These are phyloP conservation scores for Coemansia sp. DNA, from an alignment of 192 early-diverging fungal genomes.

Conservation along the genomic window DNA sequence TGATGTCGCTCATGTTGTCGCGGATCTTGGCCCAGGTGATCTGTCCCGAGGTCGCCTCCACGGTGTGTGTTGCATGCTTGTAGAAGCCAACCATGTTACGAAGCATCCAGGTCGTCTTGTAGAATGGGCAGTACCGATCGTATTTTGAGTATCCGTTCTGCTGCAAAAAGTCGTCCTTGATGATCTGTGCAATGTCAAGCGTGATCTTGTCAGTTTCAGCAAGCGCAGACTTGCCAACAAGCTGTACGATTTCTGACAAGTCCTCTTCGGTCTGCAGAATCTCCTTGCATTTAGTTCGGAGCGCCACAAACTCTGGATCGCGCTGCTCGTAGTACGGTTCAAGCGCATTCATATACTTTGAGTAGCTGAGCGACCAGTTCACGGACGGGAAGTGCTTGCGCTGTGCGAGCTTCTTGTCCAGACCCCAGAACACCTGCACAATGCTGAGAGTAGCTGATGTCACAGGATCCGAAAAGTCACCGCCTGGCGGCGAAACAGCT, in stretches of 20 bases:
- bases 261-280: conserved; percentile 99
- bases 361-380: conserved; percentile 98
- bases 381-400: conserved; percentile 99
- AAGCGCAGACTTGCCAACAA: conserved; percentile 93
- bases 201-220: conserved; percentile 99
- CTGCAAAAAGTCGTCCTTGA: conserved; percentile 99
- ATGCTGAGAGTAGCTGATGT: conserved; percentile 96
- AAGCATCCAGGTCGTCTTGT: conserved; percentile 98
- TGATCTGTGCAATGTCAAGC: conserved; percentile 93
- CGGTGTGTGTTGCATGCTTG: conserved; percentile 89
- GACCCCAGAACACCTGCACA: conserved; percentile 99
- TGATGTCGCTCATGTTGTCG: conserved; percentile 85
- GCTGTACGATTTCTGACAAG: conserved; percentile 98
- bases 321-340: conserved; percentile 93
- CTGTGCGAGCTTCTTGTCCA: conserved; percentile 99
- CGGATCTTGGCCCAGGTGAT: conserved; percentile 96
- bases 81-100: conserved; percentile 98
- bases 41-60: conserved; percentile 86
- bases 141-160: conserved; percentile 99
- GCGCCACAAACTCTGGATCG: conserved; percentile 89
- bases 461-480: conserved; percentile 99
- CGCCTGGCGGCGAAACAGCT: conserved; percentile 99
- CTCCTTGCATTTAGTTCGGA: conserved; percentile 95
- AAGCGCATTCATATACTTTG: conserved; percentile 97
- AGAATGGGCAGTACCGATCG: conserved; percentile 99